These are phyloP conservation scores for Gymnopilus dilepis DNA, from an alignment of 768 basidiomycete species.

Conservation along the genomic window DNA sequence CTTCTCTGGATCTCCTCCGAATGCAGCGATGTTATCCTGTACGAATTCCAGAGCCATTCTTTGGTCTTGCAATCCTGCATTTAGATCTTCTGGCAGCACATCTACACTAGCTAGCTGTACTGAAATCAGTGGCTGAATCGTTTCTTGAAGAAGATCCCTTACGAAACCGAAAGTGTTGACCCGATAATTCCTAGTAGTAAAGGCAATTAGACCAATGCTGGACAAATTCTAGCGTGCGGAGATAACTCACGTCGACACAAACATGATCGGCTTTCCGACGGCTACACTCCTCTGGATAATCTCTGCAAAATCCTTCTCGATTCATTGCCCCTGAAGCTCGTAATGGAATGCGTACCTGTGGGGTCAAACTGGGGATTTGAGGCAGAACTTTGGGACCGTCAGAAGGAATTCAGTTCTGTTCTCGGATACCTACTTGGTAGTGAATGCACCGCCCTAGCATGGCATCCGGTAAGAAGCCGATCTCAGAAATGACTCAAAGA, in stretches of 20 bases:
- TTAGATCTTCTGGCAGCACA: constrained; percentile 54
- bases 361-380: constrained; percentile 50
- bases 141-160: constrained; percentile 13
- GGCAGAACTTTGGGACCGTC: constrained; percentile 36
- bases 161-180: constrained; percentile 65
- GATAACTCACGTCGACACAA: constrained; percentile 51
- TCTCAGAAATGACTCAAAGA: too few relatives aligned
- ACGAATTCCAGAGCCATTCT: constrained; percentile 61
- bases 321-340: neutral
- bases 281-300: constrained; percentile 54
- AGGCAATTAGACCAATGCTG: neutral
- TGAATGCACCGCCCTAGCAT: constrained; percentile 54
- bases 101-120: constrained; percentile 51
- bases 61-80: constrained; percentile 67
- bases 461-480: too few relatives aligned
- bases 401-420: neutral
- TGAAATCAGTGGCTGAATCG: neutral
- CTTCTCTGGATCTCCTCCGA: constrained; percentile 68
- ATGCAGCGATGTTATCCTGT: constrained; percentile 66
- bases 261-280: constrained; percentile 58
- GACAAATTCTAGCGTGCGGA: neutral
- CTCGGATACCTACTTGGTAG: constrained; percentile 36
- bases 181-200: constrained; percentile 53
- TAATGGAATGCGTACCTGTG: constrained; percentile 40
- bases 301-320: too few relatives aligned